Base-by-base conservation (phyloP, 2,329 filamentous ascomycete species). In the Aspergillus piperis region DNA sequence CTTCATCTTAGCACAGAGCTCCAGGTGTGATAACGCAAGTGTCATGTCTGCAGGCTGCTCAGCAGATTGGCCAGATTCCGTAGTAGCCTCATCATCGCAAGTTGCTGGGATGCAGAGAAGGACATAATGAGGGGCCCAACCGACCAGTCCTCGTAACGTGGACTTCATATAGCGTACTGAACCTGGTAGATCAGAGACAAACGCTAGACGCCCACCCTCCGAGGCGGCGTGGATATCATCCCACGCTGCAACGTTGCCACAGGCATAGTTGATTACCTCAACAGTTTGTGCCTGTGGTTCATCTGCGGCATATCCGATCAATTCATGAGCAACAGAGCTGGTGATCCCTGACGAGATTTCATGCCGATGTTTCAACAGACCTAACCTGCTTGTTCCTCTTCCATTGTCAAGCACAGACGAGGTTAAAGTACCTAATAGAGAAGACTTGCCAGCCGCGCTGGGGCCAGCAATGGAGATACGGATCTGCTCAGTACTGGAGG, bases 121-220 rank as follows among this genome's bases (percentile, higher is more conserved):
- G 1, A 91, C 92, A 89, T 95, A 99, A 73, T 98, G 92, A 8
- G 95, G 95, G 39, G 91, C 90, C 93, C 95, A 98, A 49, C 93
- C 95, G 64, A 99, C 84, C n/a, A 99, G 81, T 0, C 93, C 92
- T 61, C 94, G 86, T 56, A 98, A 82, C 2, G 92, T 94, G 5
- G 94, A 98, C 58, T 95, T 88, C 51, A 92, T 86, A 75, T 95
- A 99, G 48, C 92, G 87, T 39, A 93, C 89, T 65, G 96, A 91
- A 0, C 95, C 95, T 15, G 94, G 94, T 49, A 94, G 96, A 75
- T 99, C 95, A 0, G 92, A 91, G 6, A 98, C 81, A 66, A 97
- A 93, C 5, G 95, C 91, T 3, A 99, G 78, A 19, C 93, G 88
- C 15, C 72, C 74, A 2, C 89, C 91, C 60, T 88, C 86, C 0